Base-by-base conservation (phyloP, 2,329 filamentous ascomycete species). In the Xylaria sp. region DNA sequence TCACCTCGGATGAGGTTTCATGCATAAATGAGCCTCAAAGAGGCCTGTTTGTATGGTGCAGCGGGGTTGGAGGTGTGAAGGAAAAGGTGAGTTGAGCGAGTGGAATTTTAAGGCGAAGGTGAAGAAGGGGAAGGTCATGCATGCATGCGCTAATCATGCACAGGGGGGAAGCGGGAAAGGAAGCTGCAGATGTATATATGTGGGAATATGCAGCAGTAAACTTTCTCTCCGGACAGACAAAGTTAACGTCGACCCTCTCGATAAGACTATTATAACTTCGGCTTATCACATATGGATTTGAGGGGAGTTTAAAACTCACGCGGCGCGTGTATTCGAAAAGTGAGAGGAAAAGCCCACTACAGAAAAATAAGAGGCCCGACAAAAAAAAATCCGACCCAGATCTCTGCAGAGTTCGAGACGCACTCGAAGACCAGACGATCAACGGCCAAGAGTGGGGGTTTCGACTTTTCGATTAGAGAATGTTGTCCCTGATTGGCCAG, bases 61-160 rank as follows among this genome's bases (percentile, higher is more conserved):
- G 61, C 23, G 48, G 62, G 46, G 61, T 36, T 52, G 25, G 60
- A 63, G 60, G 49, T 36, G 57, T 36, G 57, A 59, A n/a, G 31
- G 41, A 31, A 49, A 56, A 61, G 31, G 49, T 49, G 57, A 64
- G 36, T 25, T 20, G 28, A 9, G 52, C 28, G 28, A n/a, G 51
- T 31, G 13, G 28, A n/a, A 55, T 18, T n/a, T n/a, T 3, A 31
- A 65, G 46, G 33, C 25, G 25, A 25, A 33, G 20, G 39, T 49
- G 52, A 58, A 49, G 39, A 56, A 36, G 20, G 20, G 56, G 61
- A 58, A 49, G 51, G 51, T 49, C 58, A 33, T 59, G 52, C 61
- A 70, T 46, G 58, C 64, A 70, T 62, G 61, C 68, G 52, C 64
- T 39, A 62, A 57, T 67, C 64, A 67, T 61, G 64, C 64, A 64